Base-by-base conservation (phyloP, 2,329 filamentous ascomycete species). In the Calonectria honghensis region DNA sequence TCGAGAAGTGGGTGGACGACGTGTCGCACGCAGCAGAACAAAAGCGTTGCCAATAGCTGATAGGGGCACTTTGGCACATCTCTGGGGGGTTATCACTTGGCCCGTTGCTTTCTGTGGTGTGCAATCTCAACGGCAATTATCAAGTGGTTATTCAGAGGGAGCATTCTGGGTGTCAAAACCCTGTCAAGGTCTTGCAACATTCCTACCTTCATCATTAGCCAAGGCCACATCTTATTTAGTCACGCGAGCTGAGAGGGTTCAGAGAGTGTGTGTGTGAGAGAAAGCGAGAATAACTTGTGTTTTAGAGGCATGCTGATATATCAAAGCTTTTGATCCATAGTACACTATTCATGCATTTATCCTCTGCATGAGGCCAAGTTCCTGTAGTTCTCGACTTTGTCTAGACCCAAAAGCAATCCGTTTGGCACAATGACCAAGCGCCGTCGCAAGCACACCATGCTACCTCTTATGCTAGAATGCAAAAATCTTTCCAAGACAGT, bases 1-100 rank as follows among this genome's bases (percentile, higher is more conserved):
- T 81, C 1, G 77, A 80, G 70, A 72, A 69, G 10, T 83, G 81
- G 81, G 71, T 81, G 9, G 51, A 74, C 3, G 70, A 64, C 2
- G 73, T 79, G 16, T 63, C 68, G n/a, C 35, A 71, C 68, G n/a
- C 35, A 73, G 3, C 72, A 75, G 18, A 68, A 75, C 14, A 45
- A 45, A 31, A 51, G 73, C 16, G 59, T 70, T 41, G 52, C 67
- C 6, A 70, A 68, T 18, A 35, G 52, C 37, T 73, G 35, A 72
- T 13, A 13, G 35, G 20, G 32, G 1, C n/a, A 20, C 11, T 39
- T 37, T 11, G 14, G 11, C n/a, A 27, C 20, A 10, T 52, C 20
- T 14, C 63, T 68, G 24, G 45, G 64, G 24, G 24, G 24, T 24
- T 24, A 24, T 24, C 24, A 24, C 24, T 16, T 69, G 24, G 4